These are phyloP conservation scores for Melaleuca quinquenervia DNA, from an alignment of 345 rosid species.

Conservation along the genomic window DNA sequence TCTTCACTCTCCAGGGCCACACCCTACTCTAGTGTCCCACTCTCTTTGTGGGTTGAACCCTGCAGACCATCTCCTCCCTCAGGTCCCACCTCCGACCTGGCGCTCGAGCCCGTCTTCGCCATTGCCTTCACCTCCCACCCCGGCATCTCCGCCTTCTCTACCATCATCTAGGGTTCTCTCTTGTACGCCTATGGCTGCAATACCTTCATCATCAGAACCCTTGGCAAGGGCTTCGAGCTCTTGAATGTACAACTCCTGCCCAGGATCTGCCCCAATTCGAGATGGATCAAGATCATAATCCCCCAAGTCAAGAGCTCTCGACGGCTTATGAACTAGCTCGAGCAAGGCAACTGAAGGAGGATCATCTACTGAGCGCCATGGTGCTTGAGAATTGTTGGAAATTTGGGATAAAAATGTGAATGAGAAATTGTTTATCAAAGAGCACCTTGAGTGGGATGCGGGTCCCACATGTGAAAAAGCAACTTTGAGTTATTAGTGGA, in stretches of 20 bases:
- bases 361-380: slow-evolving; percentile 36
- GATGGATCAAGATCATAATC: slow-evolving; percentile 11
- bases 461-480: too few relatives aligned
- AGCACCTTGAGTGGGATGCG: too few relatives aligned
- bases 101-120: slow-evolving; percentile 32
- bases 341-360: slow-evolving; percentile 23
- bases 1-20: slow-evolving; percentile 23
- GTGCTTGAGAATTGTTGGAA: too few relatives aligned
- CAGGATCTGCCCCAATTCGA: slow-evolving; percentile 10
- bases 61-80: slow-evolving; percentile 9
- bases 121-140: slow-evolving; percentile 46
- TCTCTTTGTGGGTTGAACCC: slow-evolving; percentile 24
- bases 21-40: slow-evolving; percentile 50
- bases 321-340: slow-evolving; percentile 22
- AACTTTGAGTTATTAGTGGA: too few relatives aligned
- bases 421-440: too few relatives aligned
- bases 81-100: slow-evolving; percentile 18
- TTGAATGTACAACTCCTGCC: slow-evolving; percentile 16
- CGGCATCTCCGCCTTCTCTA: slow-evolving; percentile 26
- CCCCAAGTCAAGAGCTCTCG: slow-evolving; percentile 32
- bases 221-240: slow-evolving; percentile 42
- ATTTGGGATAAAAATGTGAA: too few relatives aligned
- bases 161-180: slow-evolving; percentile 17
- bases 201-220: slow-evolving; percentile 20
- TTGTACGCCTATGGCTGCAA: slow-evolving; percentile 10